phyloP scores from a whole-genome alignment of 805 yeast species.

The Dipodascopsis uninucleata region DNA sequence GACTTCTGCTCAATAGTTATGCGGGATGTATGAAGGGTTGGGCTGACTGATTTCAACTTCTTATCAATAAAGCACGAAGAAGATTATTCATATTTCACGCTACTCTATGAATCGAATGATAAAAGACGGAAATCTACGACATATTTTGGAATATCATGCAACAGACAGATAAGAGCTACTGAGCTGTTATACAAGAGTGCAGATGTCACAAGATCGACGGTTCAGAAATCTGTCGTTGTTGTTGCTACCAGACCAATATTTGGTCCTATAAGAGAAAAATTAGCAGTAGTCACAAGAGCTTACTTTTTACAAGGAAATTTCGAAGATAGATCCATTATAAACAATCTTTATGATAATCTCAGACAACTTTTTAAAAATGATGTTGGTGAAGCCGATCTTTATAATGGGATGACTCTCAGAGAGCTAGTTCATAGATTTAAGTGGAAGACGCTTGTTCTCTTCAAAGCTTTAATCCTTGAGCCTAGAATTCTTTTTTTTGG shows the following conservation, averaged over 20 bases:
- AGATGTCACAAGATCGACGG: conserved; percentile 77
- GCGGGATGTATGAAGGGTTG: too few species aligned
- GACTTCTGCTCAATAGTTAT: not conserved
- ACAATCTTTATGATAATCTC: conserved; percentile 62
- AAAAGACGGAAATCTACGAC: conserved; percentile 45
- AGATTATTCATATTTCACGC: conserved; percentile 84
- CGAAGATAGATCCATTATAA: conserved; percentile 62
- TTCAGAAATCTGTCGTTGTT: conserved; percentile 87
- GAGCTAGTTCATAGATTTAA: conserved; percentile 59
- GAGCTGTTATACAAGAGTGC: conserved; percentile 54
- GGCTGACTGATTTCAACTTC: not conserved
- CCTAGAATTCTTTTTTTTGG: conserved; percentile 72
- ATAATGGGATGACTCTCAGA: conserved; percentile 70
- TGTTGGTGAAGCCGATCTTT: conserved; percentile 54
- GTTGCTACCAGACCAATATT: conserved; percentile 83
- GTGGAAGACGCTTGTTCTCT: conserved; percentile 55
- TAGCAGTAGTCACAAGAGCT: conserved; percentile 82
- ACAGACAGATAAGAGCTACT: conserved; percentile 69
- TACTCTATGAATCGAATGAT: conserved; percentile 54
- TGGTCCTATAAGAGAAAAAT: conserved; percentile 78
- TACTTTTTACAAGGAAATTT: conserved; percentile 81
- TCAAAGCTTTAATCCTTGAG: conserved; percentile 77
- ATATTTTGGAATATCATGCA: conserved; percentile 91
- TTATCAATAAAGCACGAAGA: conserved; percentile 57
- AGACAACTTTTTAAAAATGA: conserved; percentile 37